A percentile compares a stretch with the other conserved stretches of the same genome.
phyloP scores from a whole-genome alignment of 2,329 filamentous ascomycete species.

The Aspergillus persii region DNA sequence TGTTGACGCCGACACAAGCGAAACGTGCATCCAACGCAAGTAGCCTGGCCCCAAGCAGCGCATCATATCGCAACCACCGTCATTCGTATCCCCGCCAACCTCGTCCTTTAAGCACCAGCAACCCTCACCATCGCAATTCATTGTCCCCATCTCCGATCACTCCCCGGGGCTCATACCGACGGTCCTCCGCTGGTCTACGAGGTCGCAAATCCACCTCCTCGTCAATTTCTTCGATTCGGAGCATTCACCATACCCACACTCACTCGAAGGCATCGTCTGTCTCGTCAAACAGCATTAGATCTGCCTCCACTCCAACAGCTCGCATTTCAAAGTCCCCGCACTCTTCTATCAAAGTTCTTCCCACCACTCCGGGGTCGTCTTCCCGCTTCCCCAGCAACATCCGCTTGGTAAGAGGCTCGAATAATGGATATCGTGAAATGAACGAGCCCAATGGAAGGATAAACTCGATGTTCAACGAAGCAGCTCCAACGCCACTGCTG shows the following conservation, averaged over 20 bases:
- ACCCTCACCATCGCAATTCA: conserved; percentile 61
- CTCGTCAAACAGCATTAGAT: conserved; percentile 74
- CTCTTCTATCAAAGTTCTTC: conserved; percentile 90
- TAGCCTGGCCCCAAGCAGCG: conserved; percentile 42
- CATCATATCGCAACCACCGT: conserved; percentile 42
- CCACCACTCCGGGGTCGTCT: conserved; percentile 74
- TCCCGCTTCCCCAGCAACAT: conserved; percentile 80
- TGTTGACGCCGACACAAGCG: conserved; percentile 37
- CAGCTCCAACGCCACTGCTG: conserved; percentile 34
- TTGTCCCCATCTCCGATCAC: conserved; percentile 84
- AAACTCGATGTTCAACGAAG: conserved; percentile 38
- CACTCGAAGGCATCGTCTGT: conserved; percentile 95
- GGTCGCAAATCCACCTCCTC: conserved; percentile 95
- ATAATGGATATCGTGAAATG: conserved; percentile 26
- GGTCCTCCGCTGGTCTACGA: conserved; percentile 76
- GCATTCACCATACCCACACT: conserved; percentile 81
- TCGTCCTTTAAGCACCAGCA: conserved; percentile 34
- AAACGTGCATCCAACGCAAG: conserved; percentile 43
- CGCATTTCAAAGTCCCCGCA: conserved; percentile 73
- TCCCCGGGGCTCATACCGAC: conserved; percentile 79
- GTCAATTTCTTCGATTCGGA: conserved; percentile 88
- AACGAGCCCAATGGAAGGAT: conserved; percentile 24
- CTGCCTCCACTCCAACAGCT: conserved; percentile 65
- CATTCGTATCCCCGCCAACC: conserved; percentile 41
- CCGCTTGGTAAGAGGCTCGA: conserved; percentile 66